Percentiles rank a stretch among this genome's conserved stretches.
These are phyloP conservation scores for Tulasnella sp. DNA, from an alignment of 768 basidiomycete genomes.

Conservation along the genomic window DNA sequence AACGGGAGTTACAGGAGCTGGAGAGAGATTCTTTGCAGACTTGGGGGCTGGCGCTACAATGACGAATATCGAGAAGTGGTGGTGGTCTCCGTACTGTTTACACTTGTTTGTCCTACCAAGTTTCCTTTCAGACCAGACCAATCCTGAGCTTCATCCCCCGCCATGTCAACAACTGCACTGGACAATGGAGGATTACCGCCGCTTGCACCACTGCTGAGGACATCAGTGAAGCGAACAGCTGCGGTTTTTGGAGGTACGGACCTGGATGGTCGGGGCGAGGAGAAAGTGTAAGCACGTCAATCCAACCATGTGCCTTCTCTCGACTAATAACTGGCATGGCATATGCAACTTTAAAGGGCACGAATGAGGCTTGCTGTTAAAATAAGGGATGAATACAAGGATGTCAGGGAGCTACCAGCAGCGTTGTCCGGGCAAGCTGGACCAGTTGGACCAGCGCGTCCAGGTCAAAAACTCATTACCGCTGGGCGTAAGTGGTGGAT, in stretches of 20 bases:
- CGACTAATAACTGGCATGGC: not conserved
- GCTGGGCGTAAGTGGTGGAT: constrained; percentile 59
- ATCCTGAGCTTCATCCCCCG: not conserved
- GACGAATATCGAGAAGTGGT: no score
- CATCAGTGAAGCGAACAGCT: constrained; percentile 67
- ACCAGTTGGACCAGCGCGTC: constrained; percentile 76
- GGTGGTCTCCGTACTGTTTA: not conserved
- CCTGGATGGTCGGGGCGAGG: constrained; percentile 56
- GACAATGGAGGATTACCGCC: constrained; percentile 46
- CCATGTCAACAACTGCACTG: not conserved
- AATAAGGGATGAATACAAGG: constrained; percentile 85
- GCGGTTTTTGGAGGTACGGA: constrained; percentile 32
- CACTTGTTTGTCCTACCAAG: not conserved
- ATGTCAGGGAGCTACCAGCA: constrained; percentile 82
- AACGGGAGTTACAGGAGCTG: no score
- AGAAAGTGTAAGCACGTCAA: constrained; percentile 58
- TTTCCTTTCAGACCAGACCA: constrained; percentile 4
- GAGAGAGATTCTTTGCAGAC: no score
- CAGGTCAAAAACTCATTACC: constrained; percentile 71
- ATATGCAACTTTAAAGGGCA: constrained; percentile 50
- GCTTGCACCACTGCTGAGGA: constrained; percentile 65
- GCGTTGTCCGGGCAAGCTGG: constrained; percentile 76
- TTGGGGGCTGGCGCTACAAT: no score
- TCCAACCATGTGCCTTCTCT: not conserved
- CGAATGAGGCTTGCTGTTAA: constrained; percentile 78